Base-by-base conservation (phyloP, 2,329 filamentous ascomycete species). In the Aspergillus ochraceoroseus region DNA sequence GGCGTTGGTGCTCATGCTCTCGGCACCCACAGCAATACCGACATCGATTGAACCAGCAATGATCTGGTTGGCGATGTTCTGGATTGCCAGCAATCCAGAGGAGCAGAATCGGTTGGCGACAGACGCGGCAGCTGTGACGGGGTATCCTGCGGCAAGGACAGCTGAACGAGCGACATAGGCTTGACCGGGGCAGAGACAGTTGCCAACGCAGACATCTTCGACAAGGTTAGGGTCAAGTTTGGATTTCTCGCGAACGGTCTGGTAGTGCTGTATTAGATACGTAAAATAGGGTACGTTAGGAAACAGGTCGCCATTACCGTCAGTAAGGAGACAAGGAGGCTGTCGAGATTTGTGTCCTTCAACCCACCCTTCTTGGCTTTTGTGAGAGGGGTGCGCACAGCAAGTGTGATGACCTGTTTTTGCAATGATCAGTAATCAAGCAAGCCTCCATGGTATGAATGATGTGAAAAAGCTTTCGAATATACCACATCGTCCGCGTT, bases 41-140 rank as follows among this genome's bases (percentile, higher is more conserved):
- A 95, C 68, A 57, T 95, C 88, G 60, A 95, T 95, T 77, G 92
- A 94, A 57, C 89, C 89, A 8, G 79, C 63, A 54, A 76, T 79
- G 70, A 95, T 95, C 62, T 87, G 85, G 72, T 95, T 94, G 49
- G 88, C 89, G 55, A 95, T 82, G 62, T 95, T 89, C 50, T 92
- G 84, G 59, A 85, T 87, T 13, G 89, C 87, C 64, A 94, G 85
- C 28, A 95, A 76, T 17, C 89, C 89, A 8, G 83, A 88, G 2
- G 85, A 90, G 72, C 89, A 95, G 72, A 95, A 89, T 53, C 89
- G 76, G 75, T 95, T 95, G 60, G 94, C 72, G 38, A 83, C 80
- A 61, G 86, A 87, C 41, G 89, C 83, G 18, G 87, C 83, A 6
- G 87, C 78, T 12, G 78, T 77, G 52, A 83, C 83, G 38, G 89